Evolutionary conservation across 2,329 filamentous ascomycete genomes (phyloP).

Genomic region (Pestalotiopsis sp.): DNA sequence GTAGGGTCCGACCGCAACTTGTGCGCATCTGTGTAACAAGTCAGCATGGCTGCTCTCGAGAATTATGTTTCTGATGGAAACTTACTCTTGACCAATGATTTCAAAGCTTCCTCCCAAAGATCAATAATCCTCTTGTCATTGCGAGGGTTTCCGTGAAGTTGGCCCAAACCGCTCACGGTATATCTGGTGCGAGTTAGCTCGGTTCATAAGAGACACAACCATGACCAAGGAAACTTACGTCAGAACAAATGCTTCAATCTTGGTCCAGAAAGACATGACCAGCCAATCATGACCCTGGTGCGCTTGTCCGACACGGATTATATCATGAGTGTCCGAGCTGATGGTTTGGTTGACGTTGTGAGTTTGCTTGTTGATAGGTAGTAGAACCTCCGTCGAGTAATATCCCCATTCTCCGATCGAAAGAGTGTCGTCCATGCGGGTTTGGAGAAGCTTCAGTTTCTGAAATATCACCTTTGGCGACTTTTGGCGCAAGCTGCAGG

Average conservation of each 20-base stretch:
- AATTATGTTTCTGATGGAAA: slow-evolving; percentile 31
- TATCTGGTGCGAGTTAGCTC: slow-evolving; percentile 42
- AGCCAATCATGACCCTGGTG: slow-evolving; percentile 55
- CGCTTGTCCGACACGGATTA: slow-evolving; percentile 51
- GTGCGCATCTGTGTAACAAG: slow-evolving; percentile 23
- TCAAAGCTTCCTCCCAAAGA: slow-evolving; percentile 42
- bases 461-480: slow-evolving; percentile 56
- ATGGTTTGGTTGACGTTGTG: slow-evolving; percentile 50
- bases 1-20: slow-evolving; percentile 45
- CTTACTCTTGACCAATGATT: slow-evolving; percentile 36
- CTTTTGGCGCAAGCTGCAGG: slow-evolving; percentile 68
- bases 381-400: slow-evolving; percentile 49
- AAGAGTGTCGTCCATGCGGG: slow-evolving; percentile 60
- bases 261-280: slow-evolving; percentile 63
- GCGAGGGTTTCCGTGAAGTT: slow-evolving; percentile 39
- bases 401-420: slow-evolving; percentile 47
- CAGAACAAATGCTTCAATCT: slow-evolving; percentile 58
- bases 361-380: slow-evolving; percentile 58
- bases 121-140: slow-evolving; percentile 39
- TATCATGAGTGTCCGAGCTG: slow-evolving; percentile 58
- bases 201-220: neutral
- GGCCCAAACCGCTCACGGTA: slow-evolving; percentile 55
- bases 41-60: neutral
- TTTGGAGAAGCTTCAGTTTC: slow-evolving; percentile 66
- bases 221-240: slow-evolving; percentile 44